Evolutionary conservation across 805 yeast genomes (phyloP), one percentile per base, ranked within the genome.

Genomic region (Barnettozyma wickerhamii): DNA sequence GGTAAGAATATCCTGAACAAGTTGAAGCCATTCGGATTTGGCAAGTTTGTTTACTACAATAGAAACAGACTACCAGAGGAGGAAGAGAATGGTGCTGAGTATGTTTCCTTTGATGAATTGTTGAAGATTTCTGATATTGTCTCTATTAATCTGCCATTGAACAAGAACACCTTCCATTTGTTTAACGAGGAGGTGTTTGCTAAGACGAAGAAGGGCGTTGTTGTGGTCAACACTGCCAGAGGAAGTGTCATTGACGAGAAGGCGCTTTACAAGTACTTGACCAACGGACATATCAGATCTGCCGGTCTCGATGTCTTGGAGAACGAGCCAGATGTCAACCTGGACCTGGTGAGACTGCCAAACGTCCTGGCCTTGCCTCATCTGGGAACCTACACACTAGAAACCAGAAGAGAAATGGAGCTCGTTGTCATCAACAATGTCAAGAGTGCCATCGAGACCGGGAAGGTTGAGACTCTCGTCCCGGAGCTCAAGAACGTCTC

Each of bases 321-420:
- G 59, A 63, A 68, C 47, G 95, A 84, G 61, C 95, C 95, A 10
- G 56, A 76, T 47, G 83, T 78, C n/a, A 72, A 82, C 32, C 63
- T 72, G 55, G 89, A 83, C 45, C 65, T 84, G 47, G 62, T 73
- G 36, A 65, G 67, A 23, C 63, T 82, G 62, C 84, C 85, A 12
- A 81, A 82, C 48, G 86, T 80, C n/a, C 70, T 84, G 10, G 75
- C 85, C 27, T 66, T 85, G 49, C 97, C 97, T 13, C 97, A 89
- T 60, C 79, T 86, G 83, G 97, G 96, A 20, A 86, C 96, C 0
- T 79, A 79, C 58, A 69, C 91, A 5, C 63, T 64, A 38, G 95
- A 88, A 63, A 84, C 95, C 4, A 76, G 84, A 55, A 65, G 69
- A 50, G 74, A 74, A 51, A 86, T 93, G 96, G 96, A 90, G 64